phyloP scores from a whole-genome alignment of 345 rosid genomes.

The Gossypium arboreum region DNA sequence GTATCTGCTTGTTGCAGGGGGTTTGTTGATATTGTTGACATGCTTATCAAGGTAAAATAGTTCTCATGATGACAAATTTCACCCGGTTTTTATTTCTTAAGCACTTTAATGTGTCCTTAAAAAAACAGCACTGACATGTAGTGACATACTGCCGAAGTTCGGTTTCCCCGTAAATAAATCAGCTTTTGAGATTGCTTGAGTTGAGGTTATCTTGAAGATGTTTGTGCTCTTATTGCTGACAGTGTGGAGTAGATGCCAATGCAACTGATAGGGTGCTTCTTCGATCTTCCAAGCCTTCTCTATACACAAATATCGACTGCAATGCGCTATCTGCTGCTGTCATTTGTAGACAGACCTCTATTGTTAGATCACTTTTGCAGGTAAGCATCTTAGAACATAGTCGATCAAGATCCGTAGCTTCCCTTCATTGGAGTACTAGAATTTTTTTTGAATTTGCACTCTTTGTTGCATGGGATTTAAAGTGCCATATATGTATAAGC shows the following conservation, averaged over 20 bases:
- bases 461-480: not conserved
- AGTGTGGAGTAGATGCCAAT: constrained; percentile 48
- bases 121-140: no score
- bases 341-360: constrained; percentile 49
- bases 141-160: not conserved
- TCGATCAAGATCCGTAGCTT: not conserved
- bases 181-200: not conserved
- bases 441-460: not conserved
- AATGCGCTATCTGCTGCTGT: constrained; percentile 51
- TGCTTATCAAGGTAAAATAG: constrained; percentile 41
- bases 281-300: constrained; percentile 54
- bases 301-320: constrained; percentile 55
- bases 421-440: not conserved
- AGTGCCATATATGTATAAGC: not conserved
- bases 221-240: constrained; percentile 18
- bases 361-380: constrained; percentile 45
- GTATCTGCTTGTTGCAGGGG: constrained; percentile 60
- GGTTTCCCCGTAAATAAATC: not conserved
- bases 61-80: not conserved
- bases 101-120: not conserved
- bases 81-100: not conserved
- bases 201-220: not conserved
- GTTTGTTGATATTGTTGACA: constrained; percentile 43
- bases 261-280: constrained; percentile 43
- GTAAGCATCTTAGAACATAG: constrained; percentile 23